A percentile compares a stretch with the other conserved stretches of the same genome.
Evolutionary conservation across 1,284 basidiomycete species (phyloP).

Genomic region (Leccinum laetum): DNA sequence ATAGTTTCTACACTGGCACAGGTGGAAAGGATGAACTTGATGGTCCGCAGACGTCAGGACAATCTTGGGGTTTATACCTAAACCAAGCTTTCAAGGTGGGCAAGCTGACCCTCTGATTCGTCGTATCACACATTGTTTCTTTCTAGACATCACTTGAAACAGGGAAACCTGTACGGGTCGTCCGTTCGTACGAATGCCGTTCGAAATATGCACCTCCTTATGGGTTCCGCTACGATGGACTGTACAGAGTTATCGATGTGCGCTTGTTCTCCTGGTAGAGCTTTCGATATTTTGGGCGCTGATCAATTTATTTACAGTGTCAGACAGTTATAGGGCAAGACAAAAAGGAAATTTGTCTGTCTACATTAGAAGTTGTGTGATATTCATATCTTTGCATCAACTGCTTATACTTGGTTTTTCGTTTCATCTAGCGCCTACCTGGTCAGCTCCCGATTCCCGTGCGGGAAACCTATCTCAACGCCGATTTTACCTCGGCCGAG

Average conservation of each 20-base stretch:
- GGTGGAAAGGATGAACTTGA: constrained; percentile 17
- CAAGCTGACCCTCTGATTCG: background rate
- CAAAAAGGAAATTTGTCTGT: background rate
- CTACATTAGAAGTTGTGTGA: background rate
- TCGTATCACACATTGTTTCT: background rate
- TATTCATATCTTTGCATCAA: background rate
- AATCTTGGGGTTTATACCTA: constrained; percentile 19
- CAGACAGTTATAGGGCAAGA: background rate
- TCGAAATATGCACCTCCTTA: background rate
- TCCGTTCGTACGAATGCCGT: background rate
- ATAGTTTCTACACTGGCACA: constrained; percentile 30
- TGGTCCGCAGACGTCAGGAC: constrained; percentile 26
- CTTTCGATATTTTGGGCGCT: background rate
- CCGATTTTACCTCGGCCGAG: background rate
- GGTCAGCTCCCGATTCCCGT: background rate
- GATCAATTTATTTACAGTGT: background rate
- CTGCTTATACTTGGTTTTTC: background rate
- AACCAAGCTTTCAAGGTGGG: constrained; percentile 25
- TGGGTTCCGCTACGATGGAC: constrained; percentile 1
- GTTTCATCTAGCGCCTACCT: background rate
- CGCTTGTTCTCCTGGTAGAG: background rate
- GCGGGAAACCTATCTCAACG: background rate
- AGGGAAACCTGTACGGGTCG: constrained; percentile 13
- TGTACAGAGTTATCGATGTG: background rate
- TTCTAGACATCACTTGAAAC: constrained; percentile 23